Conservation (phyloP, 2,329 filamentous ascomycete genomes). For the Emergomyces pasteurianus region DNA sequence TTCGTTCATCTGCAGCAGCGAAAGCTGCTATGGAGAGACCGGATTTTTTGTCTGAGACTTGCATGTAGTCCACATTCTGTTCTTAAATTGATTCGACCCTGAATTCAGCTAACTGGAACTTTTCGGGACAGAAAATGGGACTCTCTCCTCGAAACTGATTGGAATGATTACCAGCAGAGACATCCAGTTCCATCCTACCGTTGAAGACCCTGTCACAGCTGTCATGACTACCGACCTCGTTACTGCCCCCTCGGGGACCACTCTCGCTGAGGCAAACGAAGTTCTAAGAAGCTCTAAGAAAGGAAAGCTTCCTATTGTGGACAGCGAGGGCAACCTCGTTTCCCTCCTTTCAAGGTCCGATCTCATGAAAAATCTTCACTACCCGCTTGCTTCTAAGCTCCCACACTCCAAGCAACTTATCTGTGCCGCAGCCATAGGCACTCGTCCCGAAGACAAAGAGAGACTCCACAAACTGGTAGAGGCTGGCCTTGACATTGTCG, state of each 20-base stretch:
- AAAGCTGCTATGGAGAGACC: constrained; percentile 72
- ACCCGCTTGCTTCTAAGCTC: constrained; percentile 90
- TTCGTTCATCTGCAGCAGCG: constrained; percentile 99
- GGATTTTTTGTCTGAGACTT: constrained; percentile 39
- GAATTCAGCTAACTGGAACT: constrained; percentile 11
- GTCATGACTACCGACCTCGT: constrained; percentile 96
- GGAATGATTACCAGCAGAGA: constrained; percentile 97
- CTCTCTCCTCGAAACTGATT: constrained; percentile 86
- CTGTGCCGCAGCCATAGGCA: constrained; percentile 89
- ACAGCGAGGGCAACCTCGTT: constrained; percentile 69
- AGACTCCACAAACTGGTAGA: constrained; percentile 81
- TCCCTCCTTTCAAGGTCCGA: constrained; percentile 91
- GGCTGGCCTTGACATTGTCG: constrained; percentile 86
- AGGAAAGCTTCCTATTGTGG: constrained; percentile 91
- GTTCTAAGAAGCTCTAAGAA: constrained; percentile 95
- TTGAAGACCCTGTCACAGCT: constrained; percentile 59
- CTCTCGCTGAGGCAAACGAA: constrained; percentile 76
- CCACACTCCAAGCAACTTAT: constrained; percentile 96
- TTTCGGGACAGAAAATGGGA: constrained; percentile 62
- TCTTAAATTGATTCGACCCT: constrained; percentile 9
- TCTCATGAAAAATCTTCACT: constrained; percentile 97
- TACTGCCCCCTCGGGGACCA: constrained; percentile 74
- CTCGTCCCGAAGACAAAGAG: constrained; percentile 80
- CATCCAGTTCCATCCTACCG: constrained; percentile 84
- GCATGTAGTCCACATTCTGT: constrained; percentile 5